Conservation (phyloP, 257 asterid genomes). For the Euphrasia confusa region DNA sequence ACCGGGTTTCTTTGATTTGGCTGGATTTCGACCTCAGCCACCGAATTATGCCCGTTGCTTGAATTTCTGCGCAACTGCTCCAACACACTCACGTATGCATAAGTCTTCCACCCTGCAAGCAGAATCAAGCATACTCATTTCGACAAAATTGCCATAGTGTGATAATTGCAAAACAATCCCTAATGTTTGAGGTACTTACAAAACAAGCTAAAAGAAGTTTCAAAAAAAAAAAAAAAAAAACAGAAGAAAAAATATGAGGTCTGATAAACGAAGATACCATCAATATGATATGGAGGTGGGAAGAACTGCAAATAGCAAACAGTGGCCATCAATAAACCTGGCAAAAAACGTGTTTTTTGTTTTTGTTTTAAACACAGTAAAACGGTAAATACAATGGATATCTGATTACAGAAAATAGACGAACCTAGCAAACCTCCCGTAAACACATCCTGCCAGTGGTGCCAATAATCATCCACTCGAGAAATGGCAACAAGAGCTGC, state of each 20-base stretch:
- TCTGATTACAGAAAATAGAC: conserved; percentile 11
- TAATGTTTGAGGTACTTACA: background rate
- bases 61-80: conserved; percentile 38
- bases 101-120: conserved; percentile 60
- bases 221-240: background rate
- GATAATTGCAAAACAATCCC: background rate
- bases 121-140: conserved; percentile 3
- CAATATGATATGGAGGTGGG: conserved; percentile 71
- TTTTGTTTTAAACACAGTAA: background rate
- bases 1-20: conserved; percentile 32
- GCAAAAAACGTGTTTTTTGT: background rate
- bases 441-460: conserved; percentile 92
- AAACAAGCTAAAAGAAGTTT: background rate
- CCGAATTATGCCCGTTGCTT: conserved; percentile 21
- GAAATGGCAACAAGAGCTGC: conserved; percentile 67
- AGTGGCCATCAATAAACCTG: conserved; percentile 61
- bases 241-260: background rate
- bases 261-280: conserved; percentile 36
- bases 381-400: background rate
- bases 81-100: conserved; percentile 44
- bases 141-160: background rate
- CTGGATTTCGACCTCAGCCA: conserved; percentile 33
- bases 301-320: conserved; percentile 85
- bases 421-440: conserved; percentile 79
- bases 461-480: conserved; percentile 79